Base-by-base conservation (phyloP, 176 grass and related monocot genomes). In the Carex kokanica region DNA sequence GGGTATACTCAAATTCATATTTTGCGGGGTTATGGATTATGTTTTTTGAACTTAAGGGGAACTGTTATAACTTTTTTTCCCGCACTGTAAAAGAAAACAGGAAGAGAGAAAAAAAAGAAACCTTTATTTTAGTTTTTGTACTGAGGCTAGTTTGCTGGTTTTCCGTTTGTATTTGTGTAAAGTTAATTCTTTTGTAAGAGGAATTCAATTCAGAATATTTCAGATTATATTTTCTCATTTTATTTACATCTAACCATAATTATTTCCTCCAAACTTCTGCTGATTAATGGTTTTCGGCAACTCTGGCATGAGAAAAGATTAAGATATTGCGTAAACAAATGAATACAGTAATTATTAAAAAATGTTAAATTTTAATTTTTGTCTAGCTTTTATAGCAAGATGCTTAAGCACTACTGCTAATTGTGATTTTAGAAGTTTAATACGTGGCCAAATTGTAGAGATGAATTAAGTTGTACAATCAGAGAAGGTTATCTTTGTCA, bases 171-270 rank as follows among this genome's bases (percentile, higher is more conserved):
- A 78, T 32, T 55, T 55, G 2, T 62, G 54, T 81, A 61, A 81
- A 81, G 80, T 66, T 53, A 0, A 82, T 82, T 82, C 61, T 82
- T 67, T 82, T 51, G 17, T 49, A 45, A 32, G 80, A 82, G 27
- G 25, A 67, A 67, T 67, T 66, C 38, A 82, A 23, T 67, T 82
- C 15, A 66, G 41, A 14, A 31, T 67, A 82, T 82, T 32, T 49
- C 10, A 54, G 34, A 64, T 64, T 64, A 32, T 14, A 14, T 64
- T 16, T 31, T 15, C 51, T 56, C 24, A 78, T 56, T 56, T 72
- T 55, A 54, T 78, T 2, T 78, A 78, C 73, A 56, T 54, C 2
- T 31, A 23, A 52, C 1, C 31, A 54, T 75, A 45, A 75, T 47
- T 16, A 53, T 54, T 75, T 75, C 15, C 12, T 52, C 20, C 0